Evolutionary conservation across 2,329 filamentous ascomycete species (phyloP).

Genomic region (Zopfia rhizophila): DNA sequence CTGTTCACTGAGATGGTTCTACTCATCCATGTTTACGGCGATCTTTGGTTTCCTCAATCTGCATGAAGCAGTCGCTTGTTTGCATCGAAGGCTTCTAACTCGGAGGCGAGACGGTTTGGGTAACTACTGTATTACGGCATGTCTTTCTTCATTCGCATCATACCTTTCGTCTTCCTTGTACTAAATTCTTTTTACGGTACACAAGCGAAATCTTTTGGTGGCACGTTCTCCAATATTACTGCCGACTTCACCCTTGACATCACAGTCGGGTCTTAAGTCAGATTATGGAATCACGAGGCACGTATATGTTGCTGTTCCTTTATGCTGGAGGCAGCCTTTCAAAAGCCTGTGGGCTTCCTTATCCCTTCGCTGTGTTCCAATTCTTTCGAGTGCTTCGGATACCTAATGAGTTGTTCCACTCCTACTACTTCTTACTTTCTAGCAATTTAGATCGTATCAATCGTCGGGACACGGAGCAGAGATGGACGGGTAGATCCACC

Average conservation of each 20-base stretch:
- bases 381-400: slow-evolving; percentile 4
- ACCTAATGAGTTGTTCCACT: slow-evolving; percentile 15
- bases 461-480: background rate
- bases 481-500: background rate
- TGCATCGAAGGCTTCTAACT: slow-evolving; percentile 19
- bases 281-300: slow-evolving; percentile 6
- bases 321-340: too few species aligned
- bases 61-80: slow-evolving; percentile 18
- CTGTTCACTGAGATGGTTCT: slow-evolving; percentile 5
- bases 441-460: slow-evolving; percentile 10
- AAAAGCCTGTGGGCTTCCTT: too few species aligned
- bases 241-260: slow-evolving; percentile 26
- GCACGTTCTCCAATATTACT: background rate
- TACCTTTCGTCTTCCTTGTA: slow-evolving; percentile 18
- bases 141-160: slow-evolving; percentile 16
- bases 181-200: slow-evolving; percentile 13
- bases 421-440: slow-evolving; percentile 1
- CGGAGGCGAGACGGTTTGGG: slow-evolving; percentile 21
- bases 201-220: background rate
- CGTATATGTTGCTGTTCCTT: slow-evolving; percentile 25
- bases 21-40: slow-evolving; percentile 1
- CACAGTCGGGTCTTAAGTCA: slow-evolving; percentile 27
- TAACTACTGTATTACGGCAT: slow-evolving; percentile 26
- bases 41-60: slow-evolving; percentile 3
- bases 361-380: slow-evolving; percentile 18